Conservation (phyloP, 1,139 yeast genomes). For the Lodderomyces beijingensis region DNA sequence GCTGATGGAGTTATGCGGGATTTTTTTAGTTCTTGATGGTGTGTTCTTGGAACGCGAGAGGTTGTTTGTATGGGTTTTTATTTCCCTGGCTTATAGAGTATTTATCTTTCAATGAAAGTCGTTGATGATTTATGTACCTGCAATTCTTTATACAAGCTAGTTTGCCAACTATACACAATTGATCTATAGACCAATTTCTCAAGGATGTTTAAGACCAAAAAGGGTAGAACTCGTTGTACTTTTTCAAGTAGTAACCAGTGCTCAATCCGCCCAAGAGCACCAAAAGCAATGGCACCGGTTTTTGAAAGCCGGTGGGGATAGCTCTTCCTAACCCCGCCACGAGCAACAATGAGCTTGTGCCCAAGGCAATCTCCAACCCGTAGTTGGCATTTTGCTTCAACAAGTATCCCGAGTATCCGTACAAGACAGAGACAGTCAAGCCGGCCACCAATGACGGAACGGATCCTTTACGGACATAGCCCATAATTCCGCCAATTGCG, state of each 20-base stretch:
- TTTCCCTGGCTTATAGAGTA: no score
- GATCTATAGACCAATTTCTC: no score
- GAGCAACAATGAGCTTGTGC: conserved; percentile 60
- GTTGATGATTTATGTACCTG: no score
- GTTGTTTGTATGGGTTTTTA: no score
- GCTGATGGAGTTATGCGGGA: no score
- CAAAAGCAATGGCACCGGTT: conserved; percentile 73
- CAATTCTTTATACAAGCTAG: no score
- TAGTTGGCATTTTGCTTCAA: conserved; percentile 67
- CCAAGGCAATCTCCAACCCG: conserved; percentile 79
- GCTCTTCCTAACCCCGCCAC: conserved; percentile 72
- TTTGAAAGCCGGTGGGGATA: conserved; percentile 50
- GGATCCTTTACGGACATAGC: conserved; percentile 68
- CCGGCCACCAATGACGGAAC: conserved; percentile 83
- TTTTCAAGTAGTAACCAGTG: conserved; percentile 61
- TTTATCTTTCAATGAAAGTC: no score
- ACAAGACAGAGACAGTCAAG: conserved; percentile 59
- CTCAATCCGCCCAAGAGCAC: conserved; percentile 62
- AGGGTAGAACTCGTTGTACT: conserved; percentile 66
- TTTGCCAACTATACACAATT: no score
- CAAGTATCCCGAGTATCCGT: conserved; percentile 76
- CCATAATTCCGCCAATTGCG: conserved; percentile 70
- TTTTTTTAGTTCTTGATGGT: no score
- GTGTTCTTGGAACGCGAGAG: no score
- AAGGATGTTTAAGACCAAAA: no score